phyloP scores from a whole-genome alignment of 2,329 filamentous ascomycete genomes.

The Penicillium sp. region DNA sequence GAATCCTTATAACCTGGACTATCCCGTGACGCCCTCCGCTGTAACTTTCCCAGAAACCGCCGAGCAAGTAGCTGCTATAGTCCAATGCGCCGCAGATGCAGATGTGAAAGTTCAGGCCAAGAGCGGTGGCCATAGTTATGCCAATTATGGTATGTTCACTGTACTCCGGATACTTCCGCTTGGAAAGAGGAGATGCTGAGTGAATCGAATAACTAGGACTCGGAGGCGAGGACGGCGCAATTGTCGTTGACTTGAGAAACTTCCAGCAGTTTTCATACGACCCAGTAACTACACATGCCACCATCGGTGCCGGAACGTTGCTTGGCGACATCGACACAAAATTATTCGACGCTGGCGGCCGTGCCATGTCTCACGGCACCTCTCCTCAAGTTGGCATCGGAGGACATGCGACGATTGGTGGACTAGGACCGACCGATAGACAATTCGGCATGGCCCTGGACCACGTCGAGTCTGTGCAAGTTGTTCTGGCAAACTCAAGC shows the following conservation, averaged over 20 bases:
- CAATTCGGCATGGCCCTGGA: slow-evolving; percentile 52
- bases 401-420: slow-evolving; percentile 40
- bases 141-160: slow-evolving; percentile 40
- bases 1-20: slow-evolving; percentile 30
- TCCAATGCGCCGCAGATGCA: slow-evolving; percentile 43
- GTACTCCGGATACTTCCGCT: neutral
- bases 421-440: slow-evolving; percentile 40
- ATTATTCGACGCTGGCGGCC: slow-evolving; percentile 27
- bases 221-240: slow-evolving; percentile 29
- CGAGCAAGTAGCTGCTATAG: slow-evolving; percentile 42
- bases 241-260: slow-evolving; percentile 17
- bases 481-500: slow-evolving; percentile 43
- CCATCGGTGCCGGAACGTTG: slow-evolving; percentile 32
- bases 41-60: slow-evolving; percentile 31
- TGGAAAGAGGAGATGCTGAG: neutral
- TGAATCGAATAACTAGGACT: slow-evolving; percentile 21
- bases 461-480: slow-evolving; percentile 46
- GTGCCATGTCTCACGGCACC: slow-evolving; percentile 38
- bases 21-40: slow-evolving; percentile 28
- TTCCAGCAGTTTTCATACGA: slow-evolving; percentile 29
- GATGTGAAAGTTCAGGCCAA: slow-evolving; percentile 49
- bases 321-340: slow-evolving; percentile 30
- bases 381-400: slow-evolving; percentile 38
- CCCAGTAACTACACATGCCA: slow-evolving; percentile 27
- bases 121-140: slow-evolving; percentile 54